Conservation (phyloP, 2,329 filamentous ascomycete species). For the Trichoderma lentiforme region DNA sequence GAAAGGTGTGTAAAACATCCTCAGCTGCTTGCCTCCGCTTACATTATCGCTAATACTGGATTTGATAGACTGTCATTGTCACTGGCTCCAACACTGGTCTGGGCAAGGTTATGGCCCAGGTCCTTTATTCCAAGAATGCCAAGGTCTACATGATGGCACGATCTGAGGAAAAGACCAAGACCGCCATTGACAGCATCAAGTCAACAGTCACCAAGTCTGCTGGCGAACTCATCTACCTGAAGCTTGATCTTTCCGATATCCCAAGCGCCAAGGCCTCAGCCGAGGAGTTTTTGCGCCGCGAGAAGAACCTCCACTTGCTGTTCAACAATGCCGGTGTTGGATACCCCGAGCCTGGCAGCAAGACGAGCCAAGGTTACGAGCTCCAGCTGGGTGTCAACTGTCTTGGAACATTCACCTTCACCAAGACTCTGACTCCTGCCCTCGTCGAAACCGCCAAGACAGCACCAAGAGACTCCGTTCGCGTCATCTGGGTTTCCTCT, state of each 20-base stretch:
- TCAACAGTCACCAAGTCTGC: conserved; percentile 30
- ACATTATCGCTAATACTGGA: background rate
- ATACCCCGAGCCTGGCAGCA: conserved; percentile 32
- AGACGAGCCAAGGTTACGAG: conserved; percentile 28
- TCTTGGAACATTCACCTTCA: conserved; percentile 38
- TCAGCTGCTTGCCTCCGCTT: background rate
- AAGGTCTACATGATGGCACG: conserved; percentile 54
- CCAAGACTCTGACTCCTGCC: conserved; percentile 35
- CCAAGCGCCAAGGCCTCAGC: conserved; percentile 29
- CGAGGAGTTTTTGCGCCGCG: conserved; percentile 22
- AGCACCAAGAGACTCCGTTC: conserved; percentile 28
- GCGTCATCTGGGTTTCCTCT: conserved; percentile 35
- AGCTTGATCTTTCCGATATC: conserved; percentile 41
- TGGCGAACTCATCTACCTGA: conserved; percentile 40
- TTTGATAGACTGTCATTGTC: conserved; percentile 46
- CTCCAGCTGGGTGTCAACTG: conserved; percentile 43
- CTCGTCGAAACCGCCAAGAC: conserved; percentile 32
- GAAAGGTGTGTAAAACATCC: conserved; percentile 44
- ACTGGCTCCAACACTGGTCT: conserved; percentile 42
- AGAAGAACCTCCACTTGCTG: conserved; percentile 35
- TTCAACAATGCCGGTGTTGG: conserved; percentile 45
- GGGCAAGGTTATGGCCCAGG: conserved; percentile 48
- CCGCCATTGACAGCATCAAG: conserved; percentile 44
- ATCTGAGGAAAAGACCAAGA: conserved; percentile 38
- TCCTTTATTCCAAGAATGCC: conserved; percentile 52